phyloP scores from a whole-genome alignment of 2,329 filamentous ascomycete species.

The Emergomyces pasteurianus region DNA sequence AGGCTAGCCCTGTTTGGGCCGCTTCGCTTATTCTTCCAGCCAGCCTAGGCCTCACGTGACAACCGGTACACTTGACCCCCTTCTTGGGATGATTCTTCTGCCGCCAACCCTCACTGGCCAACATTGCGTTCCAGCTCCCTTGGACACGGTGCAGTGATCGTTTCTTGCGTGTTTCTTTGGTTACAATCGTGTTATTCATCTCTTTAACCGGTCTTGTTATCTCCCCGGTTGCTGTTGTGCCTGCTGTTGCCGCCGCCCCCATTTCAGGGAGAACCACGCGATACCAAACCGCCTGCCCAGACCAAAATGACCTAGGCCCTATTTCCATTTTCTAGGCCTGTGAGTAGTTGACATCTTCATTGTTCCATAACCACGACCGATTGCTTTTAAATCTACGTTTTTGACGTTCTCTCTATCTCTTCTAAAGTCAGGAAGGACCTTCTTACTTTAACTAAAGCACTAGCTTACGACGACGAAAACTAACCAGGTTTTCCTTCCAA shows the following conservation, averaged over 20 bases:
- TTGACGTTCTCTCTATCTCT: not conserved
- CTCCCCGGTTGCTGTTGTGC: not conserved
- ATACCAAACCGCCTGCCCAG: not conserved
- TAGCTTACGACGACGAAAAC: not conserved
- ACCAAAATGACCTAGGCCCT: not conserved
- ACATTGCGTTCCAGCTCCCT: not conserved
- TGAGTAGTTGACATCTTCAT: not conserved
- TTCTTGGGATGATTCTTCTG: not conserved
- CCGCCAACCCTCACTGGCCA: not conserved
- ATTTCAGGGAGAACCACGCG: not conserved
- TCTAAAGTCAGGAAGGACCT: not conserved
- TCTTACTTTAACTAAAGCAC: not conserved
- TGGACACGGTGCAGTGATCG: not conserved
- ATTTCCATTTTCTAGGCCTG: not conserved
- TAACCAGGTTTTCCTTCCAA: not conserved
- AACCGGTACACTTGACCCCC: slow-evolving; percentile 3
- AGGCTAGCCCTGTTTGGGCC: not conserved
- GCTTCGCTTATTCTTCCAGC: not conserved
- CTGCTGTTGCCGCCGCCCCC: slow-evolving; percentile 5
- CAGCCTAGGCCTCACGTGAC: slow-evolving; percentile 12
- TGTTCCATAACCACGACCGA: not conserved
- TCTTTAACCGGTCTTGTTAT: not conserved
- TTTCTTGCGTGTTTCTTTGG: slow-evolving; percentile 4
- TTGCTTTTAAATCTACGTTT: not conserved
- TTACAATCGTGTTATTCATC: not conserved